Base-by-base conservation (phyloP, 2,329 filamentous ascomycete species). In the Pseudogymnoascus sp. region DNA sequence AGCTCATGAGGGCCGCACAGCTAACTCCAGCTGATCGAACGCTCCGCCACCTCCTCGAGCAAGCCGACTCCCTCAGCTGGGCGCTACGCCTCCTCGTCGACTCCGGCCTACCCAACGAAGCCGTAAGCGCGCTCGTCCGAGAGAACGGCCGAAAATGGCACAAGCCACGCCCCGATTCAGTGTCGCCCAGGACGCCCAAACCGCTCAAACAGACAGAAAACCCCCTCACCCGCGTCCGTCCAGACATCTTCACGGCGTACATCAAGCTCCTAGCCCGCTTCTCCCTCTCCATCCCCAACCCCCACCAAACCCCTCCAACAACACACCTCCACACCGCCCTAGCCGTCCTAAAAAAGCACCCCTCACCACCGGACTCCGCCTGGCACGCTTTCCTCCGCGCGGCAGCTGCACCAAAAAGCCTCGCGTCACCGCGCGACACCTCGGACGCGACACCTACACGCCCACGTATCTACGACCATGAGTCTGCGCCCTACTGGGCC, bases 1-100 rank as follows among this genome's bases (percentile, higher is more conserved):
- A 78, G 10, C 76, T 79, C 44, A 89, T 92, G 84, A 64, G 38
- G 19, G 35, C 56, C 1, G 16, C 29, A 14, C 31, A 37, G 21
- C 29, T 60, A n/a, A 37, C 35, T 6, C 14, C 31, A 26, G n/a
- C 26, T 19, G 16, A 21, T 3, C 56, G 56, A 38, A 37, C 56
- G 2, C 47, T 53, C 24, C 47, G 24, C 11, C 47, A 53, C 24
- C 47, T 53, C 24, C 6, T 53, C 47, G 14, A 13, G 24, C 24
- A 53, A 10, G 47, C 47, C 47, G 47, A 53, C 24, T 53, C 47
- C 0, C 7, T 53, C 24, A 16, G 47, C 24, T 53, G 47, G 47
- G 47, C 47, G 14, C 8, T 31, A 10, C 47, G 47, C 7, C 47
- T 53, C 7, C 24, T 53, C 7, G 24, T 53, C 7, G 47, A 53